Evolutionary conservation across 139 green algal genomes (phyloP), one percentile per base, ranked within the genome.

Genomic region (Nannochloris sp.): DNA sequence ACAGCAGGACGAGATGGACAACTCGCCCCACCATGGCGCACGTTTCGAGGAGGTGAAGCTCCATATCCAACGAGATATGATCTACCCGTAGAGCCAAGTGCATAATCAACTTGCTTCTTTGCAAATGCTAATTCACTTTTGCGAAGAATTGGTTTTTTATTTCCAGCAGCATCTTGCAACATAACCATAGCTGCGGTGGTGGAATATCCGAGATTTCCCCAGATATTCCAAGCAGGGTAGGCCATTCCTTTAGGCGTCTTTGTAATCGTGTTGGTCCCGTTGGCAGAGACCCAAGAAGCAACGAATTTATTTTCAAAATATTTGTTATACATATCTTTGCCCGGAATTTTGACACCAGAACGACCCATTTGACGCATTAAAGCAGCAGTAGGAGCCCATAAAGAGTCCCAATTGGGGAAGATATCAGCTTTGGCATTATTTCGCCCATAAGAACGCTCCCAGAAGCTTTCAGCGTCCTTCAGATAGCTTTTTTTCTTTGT

Each of bases 11-110:
- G 33, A 6, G n/a, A n/a, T 45, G 60, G 54, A 59, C 72, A 70
- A 2, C 65, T 73, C 12, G 65, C 71, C 10, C 55, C 65, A 15
- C 58, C 61, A 46, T 74, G 71, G 5, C 56, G 69, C 5, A 54
- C 69, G 60, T 76, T 76, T 37, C 48, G 44, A 27, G 69, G 69
- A 48, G 61, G 53, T 34, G 47, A 39, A 4, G 69, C 53, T 33
- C 69, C 69, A 42, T 65, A 76, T 25, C 69, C 68, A 31, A 61
- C 65, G 4, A 76, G 56, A 37, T 76, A 76, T 7, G 51, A 67
- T 33, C 54, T 70, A 37, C 69, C 69, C 51, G 61, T 63, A 45
- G 68, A 62, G 7, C 69, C 69, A 23, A 76, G 61, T 56, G 71
- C 65, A 47, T 76, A 76, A 12, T 63, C 69, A 24, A 76, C 51